A percentile compares a stretch with the other conserved stretches of the same genome.
phyloP scores from a whole-genome alignment of 2,329 filamentous ascomycete genomes.

The Pseudogymnoascus sp. region DNA sequence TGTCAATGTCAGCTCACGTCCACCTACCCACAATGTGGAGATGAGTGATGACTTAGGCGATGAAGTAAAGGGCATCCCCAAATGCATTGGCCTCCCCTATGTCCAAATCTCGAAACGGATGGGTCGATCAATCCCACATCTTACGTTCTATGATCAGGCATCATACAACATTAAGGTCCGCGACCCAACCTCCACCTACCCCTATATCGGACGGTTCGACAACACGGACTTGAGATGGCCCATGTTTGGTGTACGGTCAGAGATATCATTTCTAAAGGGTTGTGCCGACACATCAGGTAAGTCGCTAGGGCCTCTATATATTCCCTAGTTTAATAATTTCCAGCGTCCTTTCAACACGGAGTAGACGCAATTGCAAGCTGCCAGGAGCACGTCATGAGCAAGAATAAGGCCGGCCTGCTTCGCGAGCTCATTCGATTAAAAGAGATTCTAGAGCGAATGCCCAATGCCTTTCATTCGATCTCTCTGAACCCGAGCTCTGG shows the following conservation, averaged over 20 bases:
- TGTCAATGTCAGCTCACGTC: slow-evolving; percentile 32
- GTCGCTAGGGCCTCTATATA: not conserved
- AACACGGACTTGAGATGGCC: slow-evolving; percentile 49
- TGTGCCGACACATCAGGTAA: slow-evolving; percentile 40
- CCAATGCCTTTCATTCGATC: slow-evolving; percentile 48
- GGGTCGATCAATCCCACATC: slow-evolving; percentile 45
- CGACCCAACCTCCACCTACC: slow-evolving; percentile 41
- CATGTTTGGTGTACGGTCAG: slow-evolving; percentile 45
- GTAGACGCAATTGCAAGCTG: slow-evolving; percentile 45
- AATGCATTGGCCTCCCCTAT: slow-evolving; percentile 43
- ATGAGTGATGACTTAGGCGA: slow-evolving; percentile 46
- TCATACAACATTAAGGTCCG: slow-evolving; percentile 46
- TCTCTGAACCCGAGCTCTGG: slow-evolving; percentile 45
- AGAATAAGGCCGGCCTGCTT: slow-evolving; percentile 43
- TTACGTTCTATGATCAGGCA: slow-evolving; percentile 47
- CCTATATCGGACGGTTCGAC: slow-evolving; percentile 45
- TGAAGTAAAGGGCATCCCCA: slow-evolving; percentile 43
- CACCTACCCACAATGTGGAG: slow-evolving; percentile 31
- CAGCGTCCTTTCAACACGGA: slow-evolving; percentile 45
- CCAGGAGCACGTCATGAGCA: slow-evolving; percentile 48
- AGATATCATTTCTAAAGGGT: slow-evolving; percentile 45
- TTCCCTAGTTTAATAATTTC: not conserved
- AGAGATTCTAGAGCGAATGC: slow-evolving; percentile 46
- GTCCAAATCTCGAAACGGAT: slow-evolving; percentile 44
- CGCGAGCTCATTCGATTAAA: slow-evolving; percentile 45